Conservation (phyloP, 148 eudicot genomes). For the Camellia granthamiana region DNA sequence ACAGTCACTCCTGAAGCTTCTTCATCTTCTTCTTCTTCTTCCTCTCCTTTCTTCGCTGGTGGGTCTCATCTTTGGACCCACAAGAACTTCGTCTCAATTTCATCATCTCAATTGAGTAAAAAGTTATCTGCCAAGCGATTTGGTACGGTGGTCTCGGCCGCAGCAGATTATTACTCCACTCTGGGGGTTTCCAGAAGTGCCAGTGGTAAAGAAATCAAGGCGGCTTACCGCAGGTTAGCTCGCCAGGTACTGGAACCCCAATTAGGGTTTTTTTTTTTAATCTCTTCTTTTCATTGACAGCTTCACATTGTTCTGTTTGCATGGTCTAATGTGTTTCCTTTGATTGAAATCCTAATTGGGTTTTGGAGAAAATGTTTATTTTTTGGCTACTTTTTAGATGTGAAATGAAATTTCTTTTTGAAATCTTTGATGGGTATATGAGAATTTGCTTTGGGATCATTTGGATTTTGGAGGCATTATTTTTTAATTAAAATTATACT, state of each 20-base stretch:
- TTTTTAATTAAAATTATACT: too few species aligned
- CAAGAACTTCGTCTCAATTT: conserved; percentile 19
- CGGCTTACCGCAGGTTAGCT: conserved; percentile 88
- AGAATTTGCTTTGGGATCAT: not conserved
- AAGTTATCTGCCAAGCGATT: conserved; percentile 36
- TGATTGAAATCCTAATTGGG: not conserved
- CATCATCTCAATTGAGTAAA: conserved; percentile 23
- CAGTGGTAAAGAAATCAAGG: conserved; percentile 69
- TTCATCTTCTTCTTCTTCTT: conserved; percentile 33
- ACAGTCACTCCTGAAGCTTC: conserved; percentile 17
- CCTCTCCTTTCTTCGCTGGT: conserved; percentile 31
- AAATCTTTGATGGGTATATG: not conserved
- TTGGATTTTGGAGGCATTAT: not conserved
- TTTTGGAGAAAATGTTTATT: not conserved
- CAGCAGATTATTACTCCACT: conserved; percentile 82
- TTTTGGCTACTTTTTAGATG: not conserved
- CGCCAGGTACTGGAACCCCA: conserved; percentile 61
- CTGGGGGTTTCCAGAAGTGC: conserved; percentile 79
- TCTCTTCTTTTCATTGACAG: not conserved
- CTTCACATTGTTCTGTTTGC: conserved; percentile 3
- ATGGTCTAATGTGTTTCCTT: not conserved
- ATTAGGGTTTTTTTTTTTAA: not conserved
- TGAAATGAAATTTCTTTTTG: not conserved
- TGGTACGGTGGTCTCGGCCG: conserved; percentile 42
- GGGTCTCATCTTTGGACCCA: conserved; percentile 24